phyloP scores from a whole-genome alignment of 768 basidiomycete genomes.

The Amanita fuliginea region DNA sequence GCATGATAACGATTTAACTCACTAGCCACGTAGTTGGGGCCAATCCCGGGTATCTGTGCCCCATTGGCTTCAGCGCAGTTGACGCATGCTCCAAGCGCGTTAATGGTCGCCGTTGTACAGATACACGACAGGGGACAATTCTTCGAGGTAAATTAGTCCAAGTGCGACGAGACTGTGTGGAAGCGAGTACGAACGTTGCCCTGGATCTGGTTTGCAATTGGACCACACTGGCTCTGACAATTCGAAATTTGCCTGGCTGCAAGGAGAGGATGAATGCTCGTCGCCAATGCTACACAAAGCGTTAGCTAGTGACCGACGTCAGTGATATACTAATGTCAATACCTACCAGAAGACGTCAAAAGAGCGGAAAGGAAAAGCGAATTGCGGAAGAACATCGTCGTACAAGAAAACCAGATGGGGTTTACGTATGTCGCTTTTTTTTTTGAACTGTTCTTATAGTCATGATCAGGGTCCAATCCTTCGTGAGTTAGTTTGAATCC shows the following conservation, averaged over 20 bases:
- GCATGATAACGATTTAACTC: not conserved
- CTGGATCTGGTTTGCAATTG: not conserved
- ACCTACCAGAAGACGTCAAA: conserved; percentile 1
- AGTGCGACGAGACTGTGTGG: not conserved
- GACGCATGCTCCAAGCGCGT: not conserved
- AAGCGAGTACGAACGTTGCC: not conserved
- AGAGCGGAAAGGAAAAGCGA: not conserved
- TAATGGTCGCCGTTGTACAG: not conserved
- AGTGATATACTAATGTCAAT: not conserved
- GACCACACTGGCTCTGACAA: not conserved
- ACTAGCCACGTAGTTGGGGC: not conserved
- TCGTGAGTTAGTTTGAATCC: not conserved
- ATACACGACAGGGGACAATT: not conserved
- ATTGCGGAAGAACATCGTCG: conserved; percentile 1
- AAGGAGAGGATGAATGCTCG: not conserved
- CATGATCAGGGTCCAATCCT: not conserved
- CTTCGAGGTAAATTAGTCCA: not conserved
- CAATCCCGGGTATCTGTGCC: not conserved
- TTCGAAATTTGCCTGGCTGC: not conserved
- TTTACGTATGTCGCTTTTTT: not conserved
- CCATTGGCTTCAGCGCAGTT: not conserved
- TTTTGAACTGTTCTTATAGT: not conserved
- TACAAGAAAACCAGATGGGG: not conserved
- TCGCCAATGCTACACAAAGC: not conserved
- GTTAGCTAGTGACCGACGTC: not conserved